Base-by-base conservation (phyloP, 306 rosid species). In the Vigna nakashimae region DNA sequence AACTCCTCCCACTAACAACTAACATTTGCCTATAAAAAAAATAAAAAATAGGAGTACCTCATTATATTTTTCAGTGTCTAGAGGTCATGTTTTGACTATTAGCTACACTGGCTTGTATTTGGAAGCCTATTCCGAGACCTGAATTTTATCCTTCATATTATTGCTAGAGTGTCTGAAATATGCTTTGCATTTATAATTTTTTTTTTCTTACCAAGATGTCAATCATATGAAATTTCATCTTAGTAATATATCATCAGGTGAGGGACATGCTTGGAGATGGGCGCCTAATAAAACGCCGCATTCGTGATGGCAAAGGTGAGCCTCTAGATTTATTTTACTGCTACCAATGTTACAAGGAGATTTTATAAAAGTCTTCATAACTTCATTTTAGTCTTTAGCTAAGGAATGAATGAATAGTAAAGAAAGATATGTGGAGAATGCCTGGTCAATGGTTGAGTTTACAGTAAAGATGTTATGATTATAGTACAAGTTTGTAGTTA, bases 181-280 rank as follows among this genome's bases (percentile, higher is more conserved):
- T 36, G 24, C 51, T 57, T 56, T 22, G 17, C 57, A 64, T 56
- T 22, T 49, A 24, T 74, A 48, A 50, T 36, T 59, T 77, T 75
- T 26, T 20, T 65, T 67, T 49, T 62, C 34, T 20, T 18, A 59
- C 36, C 55, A 58, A 63, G 55, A 62, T 30, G 16, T 69, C 34
- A 76, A 32, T 28, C 45, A 43, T 22, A 45, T 82, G 60, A 81
- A 58, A 52, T 76, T 81, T 69, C 67, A 69, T 62, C 68, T 71
- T 74, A 76, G 69, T 66, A 77, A 73, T 80, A 45, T 65, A 79
- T 84, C 66, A 38, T 76, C 84, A 96, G 99, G 97, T 96, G 64
- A 86, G 99, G 71, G 99, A 96, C 82, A 89, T 92, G 97, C 96
- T 96, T 84, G 99, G 99, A 77, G 99, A 96, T 80, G 98, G 99